Base-by-base conservation (phyloP, 179 eudicot genomes). In the Sideroxylon spinosum region DNA sequence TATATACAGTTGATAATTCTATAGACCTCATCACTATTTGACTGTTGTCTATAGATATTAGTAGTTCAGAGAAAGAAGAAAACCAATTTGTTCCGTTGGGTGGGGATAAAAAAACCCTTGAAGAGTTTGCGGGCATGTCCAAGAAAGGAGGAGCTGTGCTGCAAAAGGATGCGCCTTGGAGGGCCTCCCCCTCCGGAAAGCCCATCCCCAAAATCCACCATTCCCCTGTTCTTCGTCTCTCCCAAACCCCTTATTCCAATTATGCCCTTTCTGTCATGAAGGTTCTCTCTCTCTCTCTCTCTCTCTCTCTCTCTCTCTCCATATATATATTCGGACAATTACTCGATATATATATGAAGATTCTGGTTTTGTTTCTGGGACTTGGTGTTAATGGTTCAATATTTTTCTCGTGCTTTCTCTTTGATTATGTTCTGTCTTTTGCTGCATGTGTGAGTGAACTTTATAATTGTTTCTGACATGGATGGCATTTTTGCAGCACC, bases 151-250 rank as follows among this genome's bases (percentile, higher is more conserved):
- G 81, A 76, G 83, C 81, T 25, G 75, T 70, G 7, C 85, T 93
- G 70, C 88, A 84, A 59, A 85, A 90, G 68, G 97, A 93, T 61
- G 97, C 81, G 22, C 98, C 98, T 1, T 95, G 98, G 98, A 88
- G 98, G 66, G 97, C 91, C 32, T 57, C 91, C 25, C 79, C 85
- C 48, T 75, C 79, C 6, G 79, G 82, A 20, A 95, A 85, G 69
- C 91, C 98, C 72, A 79, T 91, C 64, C 98, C 98, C 61, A 93
- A 89, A 88, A 93, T 95, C 60, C 95, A 95, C 70, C 89, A 61
- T 79, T 90, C 97, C 67, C 97, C 97, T 77, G 55, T 91, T 82
- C 92, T 93, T 76, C 85, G 93, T 17, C 68, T 88, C 72, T 80
- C 92, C n/a, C 87, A 85, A 48, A 86, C 72, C 62, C 91, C 97